A percentile compares a stretch with the other conserved stretches of the same genome.
These are phyloP conservation scores for Trametes sp. DNA, from an alignment of 1,284 basidiomycete genomes.

Conservation along the genomic window DNA sequence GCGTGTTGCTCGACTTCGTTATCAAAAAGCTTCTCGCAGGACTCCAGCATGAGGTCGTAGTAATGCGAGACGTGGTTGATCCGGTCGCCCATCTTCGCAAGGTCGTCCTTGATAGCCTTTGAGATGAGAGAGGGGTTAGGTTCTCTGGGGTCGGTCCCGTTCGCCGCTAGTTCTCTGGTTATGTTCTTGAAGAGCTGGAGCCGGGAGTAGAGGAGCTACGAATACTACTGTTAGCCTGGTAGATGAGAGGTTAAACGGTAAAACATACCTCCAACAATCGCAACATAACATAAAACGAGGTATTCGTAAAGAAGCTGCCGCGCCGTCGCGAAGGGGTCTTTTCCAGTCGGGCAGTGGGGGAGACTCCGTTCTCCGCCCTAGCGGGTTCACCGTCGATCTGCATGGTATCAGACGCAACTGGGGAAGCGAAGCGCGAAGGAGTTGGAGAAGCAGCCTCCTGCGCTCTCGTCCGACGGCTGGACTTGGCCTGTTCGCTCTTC, in stretches of 20 bases:
- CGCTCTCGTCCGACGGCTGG: conserved; percentile 62
- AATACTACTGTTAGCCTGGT: conserved; percentile 1
- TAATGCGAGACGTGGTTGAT: conserved; percentile 54
- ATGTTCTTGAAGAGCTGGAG: conserved; percentile 81
- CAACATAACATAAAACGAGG: conserved; percentile 86
- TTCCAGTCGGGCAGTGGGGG: conserved; percentile 25
- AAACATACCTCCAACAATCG: conserved; percentile 81
- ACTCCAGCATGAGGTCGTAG: conserved; percentile 86
- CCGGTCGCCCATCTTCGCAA: conserved; percentile 37
- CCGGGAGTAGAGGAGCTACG: conserved; percentile 87
- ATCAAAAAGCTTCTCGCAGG: conserved; percentile 92
- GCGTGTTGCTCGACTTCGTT: conserved; percentile 87
- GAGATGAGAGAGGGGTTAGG: conserved; percentile 44
- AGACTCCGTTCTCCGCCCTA: conserved; percentile 19
- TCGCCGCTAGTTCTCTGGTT: conserved; percentile 56
- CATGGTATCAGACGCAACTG: conserved; percentile 56
- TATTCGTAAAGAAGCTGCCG: conserved; percentile 89
- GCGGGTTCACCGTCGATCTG: conserved; percentile 40
- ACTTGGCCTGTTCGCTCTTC: conserved; percentile 83
- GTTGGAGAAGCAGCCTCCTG: conserved; percentile 49
- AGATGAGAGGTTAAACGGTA: background rate
- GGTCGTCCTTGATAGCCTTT: conserved; percentile 41
- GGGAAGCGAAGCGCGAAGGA: conserved; percentile 64
- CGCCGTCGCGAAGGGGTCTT: conserved; percentile 50
- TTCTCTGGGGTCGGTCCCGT: conserved; percentile 37